Percentiles rank a stretch among this genome's conserved stretches.
phyloP scores from a whole-genome alignment of 306 rosid species.

The Cercis canadensis region DNA sequence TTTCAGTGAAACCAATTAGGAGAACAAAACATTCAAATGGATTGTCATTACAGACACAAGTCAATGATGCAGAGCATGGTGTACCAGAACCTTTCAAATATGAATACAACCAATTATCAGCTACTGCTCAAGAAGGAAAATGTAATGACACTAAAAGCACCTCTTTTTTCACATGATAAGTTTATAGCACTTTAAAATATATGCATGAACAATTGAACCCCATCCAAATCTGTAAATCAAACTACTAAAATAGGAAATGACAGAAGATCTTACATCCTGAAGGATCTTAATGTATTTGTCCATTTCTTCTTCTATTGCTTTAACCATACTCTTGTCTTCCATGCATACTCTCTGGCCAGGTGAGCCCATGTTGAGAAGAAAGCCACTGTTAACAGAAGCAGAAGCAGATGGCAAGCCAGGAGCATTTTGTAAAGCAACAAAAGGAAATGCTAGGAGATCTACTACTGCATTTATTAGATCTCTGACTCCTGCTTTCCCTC shows the following conservation, averaged over 20 bases:
- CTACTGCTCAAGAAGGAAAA: constrained; percentile 30
- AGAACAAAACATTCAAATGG: constrained; percentile 28
- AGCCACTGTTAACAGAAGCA: constrained; percentile 88
- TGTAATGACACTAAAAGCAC: neutral
- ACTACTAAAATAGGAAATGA: constrained; percentile 17
- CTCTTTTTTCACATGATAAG: constrained; percentile 3
- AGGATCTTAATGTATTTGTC: constrained; percentile 79
- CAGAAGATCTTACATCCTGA: constrained; percentile 68
- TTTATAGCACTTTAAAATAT: neutral
- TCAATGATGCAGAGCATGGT: constrained; percentile 12
- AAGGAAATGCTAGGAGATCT: constrained; percentile 91
- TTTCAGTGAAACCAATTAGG: neutral
- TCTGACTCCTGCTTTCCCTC: constrained; percentile 78
- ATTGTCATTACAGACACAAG: constrained; percentile 10
- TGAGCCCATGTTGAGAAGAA: constrained; percentile 84
- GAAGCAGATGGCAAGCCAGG: constrained; percentile 82
- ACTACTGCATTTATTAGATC: constrained; percentile 68
- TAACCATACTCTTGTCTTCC: constrained; percentile 80
- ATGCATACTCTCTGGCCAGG: constrained; percentile 78
- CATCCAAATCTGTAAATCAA: constrained; percentile 15
- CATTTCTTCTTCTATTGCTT: constrained; percentile 88
- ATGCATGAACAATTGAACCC: neutral
- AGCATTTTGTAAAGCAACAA: constrained; percentile 88
- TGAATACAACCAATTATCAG: constrained; percentile 1
- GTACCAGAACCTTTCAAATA: constrained; percentile 2